Base-by-base conservation (phyloP, 768 basidiomycete species). In the Clavulina sp. region DNA sequence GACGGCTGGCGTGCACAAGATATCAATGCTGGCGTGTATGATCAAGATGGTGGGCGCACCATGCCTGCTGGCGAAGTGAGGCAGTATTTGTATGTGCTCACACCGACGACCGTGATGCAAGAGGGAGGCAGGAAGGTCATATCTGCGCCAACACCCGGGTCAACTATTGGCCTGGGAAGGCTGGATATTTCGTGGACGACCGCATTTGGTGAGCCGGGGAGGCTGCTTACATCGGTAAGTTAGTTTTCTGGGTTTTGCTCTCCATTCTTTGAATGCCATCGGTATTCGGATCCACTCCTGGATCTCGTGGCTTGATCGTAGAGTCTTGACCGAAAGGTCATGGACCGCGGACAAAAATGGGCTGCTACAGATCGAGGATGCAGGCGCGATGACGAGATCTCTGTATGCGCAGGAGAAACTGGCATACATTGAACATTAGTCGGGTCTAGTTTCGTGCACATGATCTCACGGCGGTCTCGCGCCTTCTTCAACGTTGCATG, bases 161-260 rank as follows among this genome's bases (percentile, higher is more conserved):
- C 72, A 23, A 68, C 81, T 38, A 73, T 92, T 18, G 75, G 86
- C 16, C 73, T 95, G 3, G 89, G 89, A n/a, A 70, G 83, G 53
- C 70, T 93, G 23, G 88, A 95, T 60, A 81, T 96, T 41, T 76
- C 77, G 9, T 96, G 92, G 92, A 69, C 78, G 41, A 87, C 88
- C 4, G 74, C 77, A 2, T 81, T 80, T 57, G 86, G 86, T 5
- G 86, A 92, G 66, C 81, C 81, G 26, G 92, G 91, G 0, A 74
- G 87, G 28, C 69, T 96, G 1, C 68, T 92, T 29, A 93, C 91
- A 2, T 91, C 89, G 5, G 75, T 76, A 59, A 55, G 73, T 60
- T 4, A 19, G 47, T 48, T 9, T 16, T 28, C 26, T 26, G 43
- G 16, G 24, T 46, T 24, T 26, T 9, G 13, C 13, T 13, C 26